Evolutionary conservation across 306 rosid species (phyloP).

Genomic region (Inga laurina): DNA sequence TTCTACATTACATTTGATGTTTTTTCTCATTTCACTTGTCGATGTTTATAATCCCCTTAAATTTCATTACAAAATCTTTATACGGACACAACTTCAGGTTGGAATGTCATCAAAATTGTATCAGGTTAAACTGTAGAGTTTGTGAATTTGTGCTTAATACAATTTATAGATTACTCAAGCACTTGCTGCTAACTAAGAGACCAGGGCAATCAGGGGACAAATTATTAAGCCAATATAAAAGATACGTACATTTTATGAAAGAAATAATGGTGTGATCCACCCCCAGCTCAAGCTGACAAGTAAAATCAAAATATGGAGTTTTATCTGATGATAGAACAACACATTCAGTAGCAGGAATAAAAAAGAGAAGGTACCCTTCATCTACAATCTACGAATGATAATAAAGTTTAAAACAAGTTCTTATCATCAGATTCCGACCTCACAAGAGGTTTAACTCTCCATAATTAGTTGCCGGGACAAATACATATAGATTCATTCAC

Average conservation of each 20-base stretch:
- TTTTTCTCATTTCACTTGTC: neutral
- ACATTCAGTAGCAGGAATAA: neutral
- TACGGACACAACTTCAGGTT: neutral
- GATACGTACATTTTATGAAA: neutral
- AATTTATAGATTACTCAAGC: neutral
- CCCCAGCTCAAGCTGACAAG: neutral
- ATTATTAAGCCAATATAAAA: neutral
- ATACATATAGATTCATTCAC: neutral
- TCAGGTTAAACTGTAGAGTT: neutral
- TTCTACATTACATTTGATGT: neutral
- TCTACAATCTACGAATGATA: neutral
- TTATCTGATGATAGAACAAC: neutral
- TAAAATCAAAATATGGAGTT: neutral
- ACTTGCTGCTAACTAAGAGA: neutral
- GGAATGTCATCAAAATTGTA: neutral
- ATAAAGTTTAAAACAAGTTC: neutral
- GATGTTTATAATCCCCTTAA: neutral
- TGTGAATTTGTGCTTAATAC: neutral
- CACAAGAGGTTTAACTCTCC: neutral
- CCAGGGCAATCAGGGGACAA: neutral
- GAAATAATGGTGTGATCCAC: neutral
- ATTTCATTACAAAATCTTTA: neutral
- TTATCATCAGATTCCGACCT: neutral
- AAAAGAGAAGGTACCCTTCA: neutral
- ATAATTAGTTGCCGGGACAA: neutral